Conservation (phyloP, 768 basidiomycete genomes). For the Panaeolus papilionaceus region DNA sequence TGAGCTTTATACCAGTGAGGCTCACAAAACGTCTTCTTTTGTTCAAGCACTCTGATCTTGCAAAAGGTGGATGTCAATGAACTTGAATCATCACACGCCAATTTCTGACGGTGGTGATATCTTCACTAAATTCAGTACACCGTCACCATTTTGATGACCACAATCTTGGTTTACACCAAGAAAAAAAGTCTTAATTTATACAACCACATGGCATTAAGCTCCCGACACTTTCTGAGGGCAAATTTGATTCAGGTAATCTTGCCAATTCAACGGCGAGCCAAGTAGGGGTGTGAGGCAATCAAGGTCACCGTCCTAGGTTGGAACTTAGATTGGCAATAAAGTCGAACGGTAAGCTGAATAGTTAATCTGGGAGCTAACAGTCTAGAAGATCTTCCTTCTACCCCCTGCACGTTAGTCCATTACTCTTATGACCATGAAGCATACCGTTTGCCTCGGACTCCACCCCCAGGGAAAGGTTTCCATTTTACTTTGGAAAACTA, state of each 20-base stretch:
- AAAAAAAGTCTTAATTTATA: neutral
- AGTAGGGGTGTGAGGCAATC: neutral
- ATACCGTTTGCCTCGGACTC: slow-evolving; percentile 10
- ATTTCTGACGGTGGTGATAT: too few relatives aligned
- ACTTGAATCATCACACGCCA: too few relatives aligned
- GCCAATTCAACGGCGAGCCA: neutral
- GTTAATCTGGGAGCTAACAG: slow-evolving; percentile 19
- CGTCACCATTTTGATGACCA: neutral
- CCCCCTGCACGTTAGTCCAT: neutral
- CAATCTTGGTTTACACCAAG: neutral
- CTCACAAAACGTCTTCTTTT: neutral
- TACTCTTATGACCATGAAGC: neutral
- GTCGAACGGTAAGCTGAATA: neutral
- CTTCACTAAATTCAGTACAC: too few relatives aligned
- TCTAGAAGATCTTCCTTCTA: neutral
- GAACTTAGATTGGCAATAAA: neutral
- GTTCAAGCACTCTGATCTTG: neutral
- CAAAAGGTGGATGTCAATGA: too few relatives aligned
- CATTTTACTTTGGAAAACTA: neutral
- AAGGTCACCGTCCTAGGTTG: neutral
- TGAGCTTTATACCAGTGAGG: neutral
- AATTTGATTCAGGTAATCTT: neutral
- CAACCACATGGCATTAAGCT: neutral
- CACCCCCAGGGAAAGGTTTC: neutral
- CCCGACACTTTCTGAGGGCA: neutral